Conservation (phyloP, 495 filamentous ascomycete genomes). For the Cairneyella variabilis region DNA sequence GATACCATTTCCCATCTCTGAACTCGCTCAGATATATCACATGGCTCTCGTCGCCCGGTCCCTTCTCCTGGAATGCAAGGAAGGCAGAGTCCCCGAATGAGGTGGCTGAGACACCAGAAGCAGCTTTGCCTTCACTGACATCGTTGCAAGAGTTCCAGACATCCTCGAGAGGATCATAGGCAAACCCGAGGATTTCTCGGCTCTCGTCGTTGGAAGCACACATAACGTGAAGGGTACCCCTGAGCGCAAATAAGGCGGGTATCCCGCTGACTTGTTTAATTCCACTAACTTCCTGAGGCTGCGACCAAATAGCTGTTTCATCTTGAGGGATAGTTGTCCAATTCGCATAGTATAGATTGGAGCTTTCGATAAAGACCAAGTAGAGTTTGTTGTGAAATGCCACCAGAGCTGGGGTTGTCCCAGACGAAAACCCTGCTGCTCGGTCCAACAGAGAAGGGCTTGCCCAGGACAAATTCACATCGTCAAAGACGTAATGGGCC, state of each 20-base stretch:
- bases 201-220: constrained; percentile 20
- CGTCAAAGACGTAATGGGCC: constrained; percentile 27
- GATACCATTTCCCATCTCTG: constrained; percentile 22
- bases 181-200: constrained; percentile 27
- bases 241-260: constrained; percentile 27
- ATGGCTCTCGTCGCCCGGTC: constrained; percentile 16
- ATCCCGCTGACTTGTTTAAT: constrained; percentile 21
- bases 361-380: constrained; percentile 23
- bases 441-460: constrained; percentile 9
- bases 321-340: constrained; percentile 17
- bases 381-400: constrained; percentile 31
- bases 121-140: constrained; percentile 27
- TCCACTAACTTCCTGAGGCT: constrained; percentile 13
- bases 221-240: constrained; percentile 25
- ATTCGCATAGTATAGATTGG: constrained; percentile 20
- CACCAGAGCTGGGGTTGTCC: constrained; percentile 24
- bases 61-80: constrained; percentile 27
- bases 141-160: constrained; percentile 25
- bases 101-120: constrained; percentile 26
- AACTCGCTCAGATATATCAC: constrained; percentile 26
- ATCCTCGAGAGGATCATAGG: constrained; percentile 18
- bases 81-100: constrained; percentile 29
- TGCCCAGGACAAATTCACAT: constrained; percentile 20
- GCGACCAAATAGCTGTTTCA: constrained; percentile 21
- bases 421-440: constrained; percentile 9